These are phyloP conservation scores for Cladosporium sp. DNA, from an alignment of 2,329 filamentous ascomycete genomes.

Conservation along the genomic window DNA sequence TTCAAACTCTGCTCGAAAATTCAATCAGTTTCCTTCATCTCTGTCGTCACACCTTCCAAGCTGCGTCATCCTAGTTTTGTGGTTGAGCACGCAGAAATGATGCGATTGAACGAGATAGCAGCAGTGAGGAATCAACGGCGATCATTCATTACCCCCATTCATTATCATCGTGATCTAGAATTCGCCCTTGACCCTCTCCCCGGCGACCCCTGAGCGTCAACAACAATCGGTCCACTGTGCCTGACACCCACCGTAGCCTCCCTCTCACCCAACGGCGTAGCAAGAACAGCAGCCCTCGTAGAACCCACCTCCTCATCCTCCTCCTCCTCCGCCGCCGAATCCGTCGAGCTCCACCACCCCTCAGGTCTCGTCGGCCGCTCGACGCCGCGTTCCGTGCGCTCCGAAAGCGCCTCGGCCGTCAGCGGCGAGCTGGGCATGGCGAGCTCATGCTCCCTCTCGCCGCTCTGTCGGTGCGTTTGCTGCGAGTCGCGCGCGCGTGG, in stretches of 20 bases:
- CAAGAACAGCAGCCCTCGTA: neutral
- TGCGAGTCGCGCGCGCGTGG: slow-evolving; percentile 6
- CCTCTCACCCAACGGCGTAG: slow-evolving; percentile 2
- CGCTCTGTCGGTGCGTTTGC: neutral
- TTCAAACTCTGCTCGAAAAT: too few relatives aligned
- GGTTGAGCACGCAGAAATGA: too few relatives aligned
- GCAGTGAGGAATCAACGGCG: too few relatives aligned
- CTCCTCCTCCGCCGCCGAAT: slow-evolving; percentile 3
- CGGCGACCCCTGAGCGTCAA: slow-evolving; percentile 5
- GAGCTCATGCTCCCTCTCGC: neutral
- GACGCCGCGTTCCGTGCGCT: slow-evolving; percentile 5
- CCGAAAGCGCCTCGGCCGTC: slow-evolving; percentile 9
- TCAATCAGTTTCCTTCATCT: too few relatives aligned
- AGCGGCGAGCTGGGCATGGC: slow-evolving; percentile 1
- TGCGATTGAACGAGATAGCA: too few relatives aligned
- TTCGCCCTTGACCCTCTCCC: neutral
- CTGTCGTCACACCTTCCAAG: too few relatives aligned
- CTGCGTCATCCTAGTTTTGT: too few relatives aligned
- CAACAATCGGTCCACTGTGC: slow-evolving; percentile 5
- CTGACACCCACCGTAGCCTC: slow-evolving; percentile 2
- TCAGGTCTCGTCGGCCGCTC: slow-evolving; percentile 13
- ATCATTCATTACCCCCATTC: too few relatives aligned
- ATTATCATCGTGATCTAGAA: neutral
- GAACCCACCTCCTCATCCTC: neutral
- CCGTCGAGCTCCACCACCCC: slow-evolving; percentile 17